A percentile compares a stretch with the other conserved stretches of the same genome.
phyloP scores from a whole-genome alignment of 2,329 filamentous ascomycete genomes.

The Aspergillus floridensis region DNA sequence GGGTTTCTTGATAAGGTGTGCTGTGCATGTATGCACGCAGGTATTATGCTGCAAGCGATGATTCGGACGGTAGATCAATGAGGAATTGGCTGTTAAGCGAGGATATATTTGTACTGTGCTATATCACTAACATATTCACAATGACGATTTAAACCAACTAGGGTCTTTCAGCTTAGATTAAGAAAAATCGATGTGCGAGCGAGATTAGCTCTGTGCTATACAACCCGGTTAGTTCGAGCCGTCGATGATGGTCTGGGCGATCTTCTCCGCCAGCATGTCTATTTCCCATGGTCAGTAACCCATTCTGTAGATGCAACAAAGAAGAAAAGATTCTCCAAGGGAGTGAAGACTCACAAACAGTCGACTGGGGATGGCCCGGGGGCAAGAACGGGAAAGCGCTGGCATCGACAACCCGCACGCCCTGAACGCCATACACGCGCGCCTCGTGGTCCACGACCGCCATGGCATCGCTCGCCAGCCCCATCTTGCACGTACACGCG shows the following conservation, averaged over 20 bases:
- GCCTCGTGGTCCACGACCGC: slow-evolving; percentile 34
- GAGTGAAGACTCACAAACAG: slow-evolving; percentile 30
- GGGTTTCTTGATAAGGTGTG: too few relatives aligned
- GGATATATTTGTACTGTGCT: not conserved
- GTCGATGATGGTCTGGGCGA: not conserved
- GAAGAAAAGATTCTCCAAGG: too few relatives aligned
- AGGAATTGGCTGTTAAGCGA: too few relatives aligned
- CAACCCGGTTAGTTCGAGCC: not conserved
- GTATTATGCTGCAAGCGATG: not conserved
- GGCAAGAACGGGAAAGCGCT: slow-evolving; percentile 34
- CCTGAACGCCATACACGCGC: slow-evolving; percentile 29
- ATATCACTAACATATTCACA: not conserved
- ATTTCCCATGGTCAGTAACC: not conserved
- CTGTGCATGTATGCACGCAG: too few relatives aligned
- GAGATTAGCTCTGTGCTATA: not conserved
- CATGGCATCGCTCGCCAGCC: slow-evolving; percentile 24
- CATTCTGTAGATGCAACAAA: not conserved
- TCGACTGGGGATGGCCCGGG: slow-evolving; percentile 40
- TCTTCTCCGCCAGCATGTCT: slow-evolving; percentile 37
- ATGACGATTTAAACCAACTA: not conserved
- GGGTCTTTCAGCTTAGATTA: too few relatives aligned
- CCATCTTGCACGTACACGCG: slow-evolving; percentile 39
- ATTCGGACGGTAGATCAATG: not conserved
- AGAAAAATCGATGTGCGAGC: too few relatives aligned
- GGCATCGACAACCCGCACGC: slow-evolving; percentile 37